Conservation (phyloP, 108 stramenopile genomes). For the Cylindrotheca closterium region DNA sequence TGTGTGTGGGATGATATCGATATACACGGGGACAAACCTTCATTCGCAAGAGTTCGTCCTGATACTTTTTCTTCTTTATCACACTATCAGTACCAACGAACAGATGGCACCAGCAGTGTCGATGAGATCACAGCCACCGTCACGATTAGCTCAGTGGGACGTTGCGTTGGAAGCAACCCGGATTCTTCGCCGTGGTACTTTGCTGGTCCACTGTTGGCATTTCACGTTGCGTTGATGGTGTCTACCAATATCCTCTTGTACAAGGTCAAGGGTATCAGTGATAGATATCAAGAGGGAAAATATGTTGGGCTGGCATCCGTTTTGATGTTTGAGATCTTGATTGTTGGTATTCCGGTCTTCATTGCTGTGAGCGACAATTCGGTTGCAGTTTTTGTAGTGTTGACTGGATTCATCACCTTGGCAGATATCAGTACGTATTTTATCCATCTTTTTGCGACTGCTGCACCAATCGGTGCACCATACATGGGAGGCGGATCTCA, state of each 20-base stretch:
- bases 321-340: conserved; percentile 37
- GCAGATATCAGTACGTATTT: conserved; percentile 32
- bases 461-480: background rate
- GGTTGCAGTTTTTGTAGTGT: conserved; percentile 33
- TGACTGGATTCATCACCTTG: conserved; percentile 32
- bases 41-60: too few relatives aligned
- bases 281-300: conserved; percentile 53
- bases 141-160: conserved; percentile 34
- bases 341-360: conserved; percentile 48
- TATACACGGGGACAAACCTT: too few relatives aligned
- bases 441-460: background rate
- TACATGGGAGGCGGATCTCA: background rate
- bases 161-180: conserved; percentile 26
- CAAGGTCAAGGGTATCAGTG: conserved; percentile 33
- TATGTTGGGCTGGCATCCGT: conserved; percentile 43
- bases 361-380: conserved; percentile 38
- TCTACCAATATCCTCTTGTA: conserved; percentile 37
- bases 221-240: conserved; percentile 31
- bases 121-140: conserved; percentile 32
- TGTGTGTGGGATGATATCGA: background rate
- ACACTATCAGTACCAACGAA: conserved; percentile 24
- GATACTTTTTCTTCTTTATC: background rate
- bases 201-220: conserved; percentile 32
- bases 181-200: conserved; percentile 20
- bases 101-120: conserved; percentile 1